These are phyloP conservation scores for Leucaena leucocephala DNA, from an alignment of 306 rosid species.

Conservation along the genomic window DNA sequence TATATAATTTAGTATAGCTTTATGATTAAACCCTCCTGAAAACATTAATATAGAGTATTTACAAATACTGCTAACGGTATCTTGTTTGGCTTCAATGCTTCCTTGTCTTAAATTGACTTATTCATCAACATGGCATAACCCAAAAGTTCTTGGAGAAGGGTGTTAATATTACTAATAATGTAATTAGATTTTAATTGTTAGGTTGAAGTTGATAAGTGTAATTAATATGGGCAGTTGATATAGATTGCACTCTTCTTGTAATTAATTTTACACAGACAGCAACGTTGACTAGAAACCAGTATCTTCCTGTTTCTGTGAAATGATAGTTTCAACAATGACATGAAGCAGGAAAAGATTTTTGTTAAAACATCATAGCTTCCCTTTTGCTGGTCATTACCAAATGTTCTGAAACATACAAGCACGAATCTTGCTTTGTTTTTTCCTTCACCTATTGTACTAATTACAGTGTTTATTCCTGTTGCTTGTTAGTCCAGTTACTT, in stretches of 20 bases:
- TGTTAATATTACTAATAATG: neutral
- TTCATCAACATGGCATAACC: no score
- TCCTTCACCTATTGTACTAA: neutral
- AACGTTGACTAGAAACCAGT: constrained; percentile 9
- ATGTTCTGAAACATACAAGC: constrained; percentile 30
- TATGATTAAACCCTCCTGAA: no score
- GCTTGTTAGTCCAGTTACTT: neutral
- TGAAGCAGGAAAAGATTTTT: constrained; percentile 25
- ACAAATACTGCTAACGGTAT: no score
- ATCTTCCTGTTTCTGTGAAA: constrained; percentile 30
- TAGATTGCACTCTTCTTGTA: neutral
- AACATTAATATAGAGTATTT: no score
- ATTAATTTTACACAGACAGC: neutral
- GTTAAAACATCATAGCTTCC: constrained; percentile 43
- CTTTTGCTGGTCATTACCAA: constrained; percentile 32
- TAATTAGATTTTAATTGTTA: neutral
- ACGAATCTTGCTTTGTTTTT: neutral
- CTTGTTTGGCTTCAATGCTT: no score
- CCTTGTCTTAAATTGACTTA: no score
- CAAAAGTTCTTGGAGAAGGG: neutral
- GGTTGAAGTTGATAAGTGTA: neutral
- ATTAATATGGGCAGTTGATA: neutral
- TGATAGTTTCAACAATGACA: constrained; percentile 31
- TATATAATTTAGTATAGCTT: neutral
- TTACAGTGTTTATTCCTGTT: neutral